phyloP scores from a whole-genome alignment of 345 rosid genomes.

The Zanthoxylum bungeanum region DNA sequence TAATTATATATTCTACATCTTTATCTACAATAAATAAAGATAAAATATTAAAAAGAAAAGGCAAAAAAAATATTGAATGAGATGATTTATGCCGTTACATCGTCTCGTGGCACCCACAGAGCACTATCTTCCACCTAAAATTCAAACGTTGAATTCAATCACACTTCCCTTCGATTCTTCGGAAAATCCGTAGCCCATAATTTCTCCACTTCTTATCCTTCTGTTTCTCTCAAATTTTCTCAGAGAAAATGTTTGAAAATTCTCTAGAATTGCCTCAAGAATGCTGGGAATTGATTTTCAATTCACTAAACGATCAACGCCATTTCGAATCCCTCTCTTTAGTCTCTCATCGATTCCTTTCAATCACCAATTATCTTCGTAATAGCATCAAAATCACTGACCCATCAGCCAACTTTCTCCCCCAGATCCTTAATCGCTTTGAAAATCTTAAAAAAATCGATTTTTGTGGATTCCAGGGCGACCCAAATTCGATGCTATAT shows the following conservation, averaged over 20 bases:
- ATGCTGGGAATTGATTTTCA: conserved; percentile 71
- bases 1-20: background rate
- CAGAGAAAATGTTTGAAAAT: background rate
- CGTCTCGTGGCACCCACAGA: background rate
- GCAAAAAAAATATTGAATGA: too few relatives aligned
- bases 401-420: conserved; percentile 33
- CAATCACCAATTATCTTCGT: conserved; percentile 55
- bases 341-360: conserved; percentile 51
- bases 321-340: conserved; percentile 54
- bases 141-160: background rate
- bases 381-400: conserved; percentile 40
- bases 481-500: conserved; percentile 31
- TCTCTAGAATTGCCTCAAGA: conserved; percentile 50
- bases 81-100: background rate
- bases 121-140: background rate
- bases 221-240: background rate
- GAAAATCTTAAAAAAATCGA: conserved; percentile 39
- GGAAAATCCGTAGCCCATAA: background rate
- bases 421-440: conserved; percentile 50
- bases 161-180: background rate
- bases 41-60: too few relatives aligned
- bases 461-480: conserved; percentile 22
- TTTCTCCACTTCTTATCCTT: background rate
- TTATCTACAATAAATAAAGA: background rate
- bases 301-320: conserved; percentile 38